phyloP scores from a whole-genome alignment of 2,329 filamentous ascomycete genomes.

The Aspergillus carbonarius region DNA sequence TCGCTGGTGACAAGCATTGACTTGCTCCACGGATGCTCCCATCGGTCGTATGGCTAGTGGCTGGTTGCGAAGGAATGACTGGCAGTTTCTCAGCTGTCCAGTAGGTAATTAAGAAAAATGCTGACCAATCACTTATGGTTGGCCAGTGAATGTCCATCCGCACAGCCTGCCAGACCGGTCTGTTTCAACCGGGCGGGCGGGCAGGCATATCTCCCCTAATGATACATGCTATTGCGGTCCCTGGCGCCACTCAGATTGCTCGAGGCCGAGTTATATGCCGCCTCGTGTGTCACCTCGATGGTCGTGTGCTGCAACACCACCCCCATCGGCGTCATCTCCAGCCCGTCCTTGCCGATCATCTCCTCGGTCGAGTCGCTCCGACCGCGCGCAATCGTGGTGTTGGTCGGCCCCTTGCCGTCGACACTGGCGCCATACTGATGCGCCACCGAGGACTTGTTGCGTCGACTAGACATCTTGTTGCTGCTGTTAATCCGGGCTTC shows the following conservation, averaged over 20 bases:
- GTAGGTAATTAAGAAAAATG: too few species aligned
- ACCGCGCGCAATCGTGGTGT: slow-evolving; percentile 1
- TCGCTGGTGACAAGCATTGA: too few species aligned
- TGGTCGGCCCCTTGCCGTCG: neutral
- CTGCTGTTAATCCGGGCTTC: slow-evolving; percentile 3
- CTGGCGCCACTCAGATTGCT: slow-evolving; percentile 61
- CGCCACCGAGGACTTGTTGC: neutral
- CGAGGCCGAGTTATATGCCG: neutral
- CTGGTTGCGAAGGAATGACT: too few species aligned
- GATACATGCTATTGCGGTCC: slow-evolving; percentile 47
- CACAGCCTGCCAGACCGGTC: neutral
- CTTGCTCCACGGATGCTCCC: too few species aligned
- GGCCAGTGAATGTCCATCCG: neutral
- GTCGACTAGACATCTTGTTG: slow-evolving; percentile 3
- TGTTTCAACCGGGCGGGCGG: too few species aligned
- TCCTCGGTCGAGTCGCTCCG: slow-evolving; percentile 5
- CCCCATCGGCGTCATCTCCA: slow-evolving; percentile 5
- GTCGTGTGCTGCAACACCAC: slow-evolving; percentile 5
- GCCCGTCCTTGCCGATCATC: slow-evolving; percentile 4
- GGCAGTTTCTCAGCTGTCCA: too few species aligned
- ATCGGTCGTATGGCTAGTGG: too few species aligned
- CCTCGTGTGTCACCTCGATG: slow-evolving; percentile 2
- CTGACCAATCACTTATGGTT: neutral
- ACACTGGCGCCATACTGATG: neutral
- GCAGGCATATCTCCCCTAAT: slow-evolving; percentile 13